These are phyloP conservation scores for Pseudohyphozyma bogoriensis DNA, from an alignment of 768 basidiomycete species.

Conservation along the genomic window DNA sequence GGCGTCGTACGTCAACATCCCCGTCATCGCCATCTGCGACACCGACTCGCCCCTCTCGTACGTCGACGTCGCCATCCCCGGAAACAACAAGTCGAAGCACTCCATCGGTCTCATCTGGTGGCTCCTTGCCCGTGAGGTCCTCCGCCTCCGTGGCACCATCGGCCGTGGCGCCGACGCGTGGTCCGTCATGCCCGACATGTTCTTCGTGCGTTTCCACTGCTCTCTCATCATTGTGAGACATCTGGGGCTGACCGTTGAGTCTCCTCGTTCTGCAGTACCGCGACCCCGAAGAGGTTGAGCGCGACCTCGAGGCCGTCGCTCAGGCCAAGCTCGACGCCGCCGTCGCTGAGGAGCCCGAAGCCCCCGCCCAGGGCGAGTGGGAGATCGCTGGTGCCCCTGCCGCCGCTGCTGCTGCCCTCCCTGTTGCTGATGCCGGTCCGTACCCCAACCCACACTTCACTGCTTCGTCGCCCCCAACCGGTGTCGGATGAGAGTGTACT, in stretches of 20 bases:
- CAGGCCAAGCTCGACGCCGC: conserved; percentile 60
- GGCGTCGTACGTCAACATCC: conserved; percentile 99
- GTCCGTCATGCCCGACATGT: conserved; percentile 76
- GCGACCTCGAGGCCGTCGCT: conserved; percentile 88
- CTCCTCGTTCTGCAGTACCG: conserved; percentile 61
- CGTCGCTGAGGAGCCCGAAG: conserved; percentile 48
- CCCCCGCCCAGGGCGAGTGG: conserved; percentile 45
- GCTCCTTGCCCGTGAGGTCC: conserved; percentile 92
- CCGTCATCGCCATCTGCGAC: conserved; percentile 97
- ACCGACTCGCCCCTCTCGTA: conserved; percentile 95
- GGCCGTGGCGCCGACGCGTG: conserved; percentile 84
- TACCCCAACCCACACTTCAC: conserved; percentile 1
- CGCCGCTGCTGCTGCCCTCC: conserved; percentile 65
- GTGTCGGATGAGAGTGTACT: not conserved
- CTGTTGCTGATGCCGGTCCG: conserved; percentile 51
- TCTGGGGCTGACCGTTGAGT: conserved; percentile 45
- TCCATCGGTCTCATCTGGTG: conserved; percentile 96
- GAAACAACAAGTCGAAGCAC: conserved; percentile 98
- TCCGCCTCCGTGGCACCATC: conserved; percentile 87
- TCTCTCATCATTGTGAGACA: not conserved
- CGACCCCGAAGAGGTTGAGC: conserved; percentile 98
- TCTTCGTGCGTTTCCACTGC: conserved; percentile 25
- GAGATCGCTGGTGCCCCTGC: conserved; percentile 56
- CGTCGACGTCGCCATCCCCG: conserved; percentile 96
- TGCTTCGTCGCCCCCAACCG: conserved; percentile 7